Percentiles rank a stretch among this genome's conserved stretches.
Evolutionary conservation across 129 eudicot species (phyloP).

Genomic region (Chrysanthemum makinoi): DNA sequence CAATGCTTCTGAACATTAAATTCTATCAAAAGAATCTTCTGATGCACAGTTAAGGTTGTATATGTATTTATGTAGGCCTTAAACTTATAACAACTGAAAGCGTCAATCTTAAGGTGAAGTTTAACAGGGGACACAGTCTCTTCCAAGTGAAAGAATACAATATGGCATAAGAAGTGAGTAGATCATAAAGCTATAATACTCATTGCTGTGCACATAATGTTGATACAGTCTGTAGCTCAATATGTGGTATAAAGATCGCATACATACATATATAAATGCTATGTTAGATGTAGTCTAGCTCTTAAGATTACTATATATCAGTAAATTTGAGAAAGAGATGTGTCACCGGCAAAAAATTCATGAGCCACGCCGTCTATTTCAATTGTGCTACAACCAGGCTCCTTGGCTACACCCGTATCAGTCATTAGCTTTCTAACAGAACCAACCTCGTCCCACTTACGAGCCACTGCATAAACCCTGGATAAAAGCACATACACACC

Average conservation of each 20-base stretch:
- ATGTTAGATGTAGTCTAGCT: not conserved
- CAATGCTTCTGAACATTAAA: not conserved
- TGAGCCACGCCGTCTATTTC: conserved; percentile 69
- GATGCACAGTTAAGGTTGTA: not conserved
- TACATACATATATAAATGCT: not conserved
- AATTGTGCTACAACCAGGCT: conserved; percentile 83
- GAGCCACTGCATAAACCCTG: conserved; percentile 68
- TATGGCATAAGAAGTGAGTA: not conserved
- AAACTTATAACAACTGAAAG: not conserved
- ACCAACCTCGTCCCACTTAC: conserved; percentile 78
- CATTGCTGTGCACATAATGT: not conserved
- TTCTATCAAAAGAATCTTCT: not conserved
- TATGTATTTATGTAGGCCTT: not conserved
- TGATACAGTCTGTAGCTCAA: not conserved
- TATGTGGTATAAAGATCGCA: not conserved
- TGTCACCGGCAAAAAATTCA: conserved; percentile 85
- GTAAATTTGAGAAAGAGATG: conserved; percentile 37
- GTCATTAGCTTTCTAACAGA: conserved; percentile 61
- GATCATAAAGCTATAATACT: not conserved
- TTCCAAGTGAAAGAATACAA: not conserved
- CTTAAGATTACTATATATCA: not conserved
- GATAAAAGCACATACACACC: conserved; percentile 77
- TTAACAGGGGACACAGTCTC: not conserved
- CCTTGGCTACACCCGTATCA: conserved; percentile 70
- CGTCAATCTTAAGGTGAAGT: not conserved